phyloP scores from a whole-genome alignment of 2,329 filamentous ascomycete species.

The Trichoderma koningii region DNA sequence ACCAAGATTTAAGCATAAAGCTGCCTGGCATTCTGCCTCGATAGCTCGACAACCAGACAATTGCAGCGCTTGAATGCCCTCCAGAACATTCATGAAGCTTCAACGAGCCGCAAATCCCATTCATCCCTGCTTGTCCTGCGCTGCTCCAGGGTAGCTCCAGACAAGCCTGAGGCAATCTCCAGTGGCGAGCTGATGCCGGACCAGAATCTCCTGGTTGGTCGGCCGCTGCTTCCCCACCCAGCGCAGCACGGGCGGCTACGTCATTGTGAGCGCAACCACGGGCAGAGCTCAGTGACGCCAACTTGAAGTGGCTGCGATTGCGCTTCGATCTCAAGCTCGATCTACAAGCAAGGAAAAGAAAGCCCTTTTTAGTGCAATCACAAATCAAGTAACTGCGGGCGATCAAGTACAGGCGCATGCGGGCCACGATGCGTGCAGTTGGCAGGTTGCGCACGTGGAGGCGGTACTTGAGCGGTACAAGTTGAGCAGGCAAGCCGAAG shows the following conservation, averaged over 20 bases:
- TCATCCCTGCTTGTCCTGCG: not conserved
- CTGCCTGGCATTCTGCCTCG: too few relatives aligned
- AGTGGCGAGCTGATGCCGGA: constrained; percentile 19
- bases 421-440: constrained; percentile 2
- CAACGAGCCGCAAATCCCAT: not conserved
- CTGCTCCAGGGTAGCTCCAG: not conserved
- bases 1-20: too few relatives aligned
- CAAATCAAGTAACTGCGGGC: not conserved
- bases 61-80: too few relatives aligned
- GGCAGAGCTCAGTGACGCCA: constrained; percentile 25
- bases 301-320: constrained; percentile 1
- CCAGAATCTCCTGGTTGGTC: constrained; percentile 15
- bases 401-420: not conserved
- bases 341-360: constrained; percentile 15
- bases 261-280: constrained; percentile 30
- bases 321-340: constrained; percentile 18
- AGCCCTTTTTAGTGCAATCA: not conserved
- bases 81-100: too few relatives aligned
- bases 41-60: too few relatives aligned
- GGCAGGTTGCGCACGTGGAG: not conserved
- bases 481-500: not conserved
- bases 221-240: constrained; percentile 11
- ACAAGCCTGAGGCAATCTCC: not conserved
- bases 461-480: not conserved
- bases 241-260: constrained; percentile 26